Conservation (phyloP, 1,284 basidiomycete genomes). For the Cryptococcus sp. region DNA sequence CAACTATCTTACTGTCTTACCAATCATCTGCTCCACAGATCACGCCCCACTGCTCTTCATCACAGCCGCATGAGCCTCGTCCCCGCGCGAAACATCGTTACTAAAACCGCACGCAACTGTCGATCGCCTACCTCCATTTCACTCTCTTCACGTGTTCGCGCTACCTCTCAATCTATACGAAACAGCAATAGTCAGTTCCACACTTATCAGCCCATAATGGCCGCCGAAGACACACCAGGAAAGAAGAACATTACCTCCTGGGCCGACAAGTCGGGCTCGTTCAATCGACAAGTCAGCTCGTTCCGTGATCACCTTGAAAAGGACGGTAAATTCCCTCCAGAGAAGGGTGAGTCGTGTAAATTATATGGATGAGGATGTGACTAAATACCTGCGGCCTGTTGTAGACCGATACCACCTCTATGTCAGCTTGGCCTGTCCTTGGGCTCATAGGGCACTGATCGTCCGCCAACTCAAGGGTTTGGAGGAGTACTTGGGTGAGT, state of each 20-base stretch:
- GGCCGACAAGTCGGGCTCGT: conserved; percentile 72
- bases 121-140: neutral
- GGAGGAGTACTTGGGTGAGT: conserved; percentile 74
- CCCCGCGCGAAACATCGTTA: neutral
- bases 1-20: no score
- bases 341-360: conserved; percentile 61
- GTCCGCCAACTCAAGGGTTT: conserved; percentile 88
- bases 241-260: conserved; percentile 62
- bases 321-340: conserved; percentile 75
- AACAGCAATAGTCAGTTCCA: conserved; percentile 1
- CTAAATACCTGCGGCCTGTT: neutral
- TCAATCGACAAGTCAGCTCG: conserved; percentile 70
- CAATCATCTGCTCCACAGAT: no score
- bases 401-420: conserved; percentile 85
- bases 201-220: neutral
- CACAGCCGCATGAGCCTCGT: neutral
- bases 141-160: neutral
- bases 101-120: neutral
- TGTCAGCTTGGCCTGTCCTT: conserved; percentile 78
- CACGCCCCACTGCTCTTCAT: neutral
- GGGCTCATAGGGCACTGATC: conserved; percentile 91
- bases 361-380: neutral
- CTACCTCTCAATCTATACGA: neutral
- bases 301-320: conserved; percentile 75
- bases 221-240: conserved; percentile 2